Evolutionary conservation across 805 yeast species (phyloP).

Genomic region (Yamadazyma nakazawae): DNA sequence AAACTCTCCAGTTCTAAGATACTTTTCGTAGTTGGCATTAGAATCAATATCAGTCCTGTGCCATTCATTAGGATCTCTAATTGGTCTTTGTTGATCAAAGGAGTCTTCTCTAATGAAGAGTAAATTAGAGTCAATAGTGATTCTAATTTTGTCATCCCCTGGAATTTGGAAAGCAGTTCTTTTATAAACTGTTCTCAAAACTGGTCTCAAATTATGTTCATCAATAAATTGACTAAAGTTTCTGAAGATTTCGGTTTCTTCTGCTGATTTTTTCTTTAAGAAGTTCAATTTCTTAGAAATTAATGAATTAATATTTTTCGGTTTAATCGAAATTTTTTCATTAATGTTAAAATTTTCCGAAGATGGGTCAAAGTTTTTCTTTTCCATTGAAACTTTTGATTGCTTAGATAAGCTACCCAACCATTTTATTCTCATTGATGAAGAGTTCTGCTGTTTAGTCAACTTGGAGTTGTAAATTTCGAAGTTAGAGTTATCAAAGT

Average conservation of each 20-base stretch:
- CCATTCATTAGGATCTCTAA: constrained; percentile 87
- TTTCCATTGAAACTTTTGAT: constrained; percentile 78
- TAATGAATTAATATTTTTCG: constrained; percentile 75
- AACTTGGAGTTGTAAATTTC: constrained; percentile 84
- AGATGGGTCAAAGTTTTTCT: constrained; percentile 62
- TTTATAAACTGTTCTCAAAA: constrained; percentile 79
- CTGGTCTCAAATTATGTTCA: constrained; percentile 73
- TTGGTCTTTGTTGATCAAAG: constrained; percentile 79
- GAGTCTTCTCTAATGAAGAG: constrained; percentile 87
- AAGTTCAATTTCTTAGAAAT: constrained; percentile 49
- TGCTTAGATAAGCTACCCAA: constrained; percentile 75
- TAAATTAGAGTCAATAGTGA: constrained; percentile 86
- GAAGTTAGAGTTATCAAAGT: constrained; percentile 80
- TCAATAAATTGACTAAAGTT: constrained; percentile 55
- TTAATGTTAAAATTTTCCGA: constrained; percentile 54
- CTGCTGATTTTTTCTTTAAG: constrained; percentile 51
- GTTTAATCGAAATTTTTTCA: constrained; percentile 67
- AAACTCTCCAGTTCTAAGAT: constrained; percentile 82
- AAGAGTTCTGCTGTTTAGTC: constrained; percentile 62
- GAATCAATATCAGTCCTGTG: constrained; percentile 90
- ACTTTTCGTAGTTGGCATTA: constrained; percentile 61
- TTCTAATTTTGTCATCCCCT: constrained; percentile 90
- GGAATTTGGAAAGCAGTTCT: constrained; percentile 98
- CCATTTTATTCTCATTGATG: constrained; percentile 87
- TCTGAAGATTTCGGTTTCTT: constrained; percentile 49